Evolutionary conservation across 768 basidiomycete genomes (phyloP).

Genomic region (Russula earlei): DNA sequence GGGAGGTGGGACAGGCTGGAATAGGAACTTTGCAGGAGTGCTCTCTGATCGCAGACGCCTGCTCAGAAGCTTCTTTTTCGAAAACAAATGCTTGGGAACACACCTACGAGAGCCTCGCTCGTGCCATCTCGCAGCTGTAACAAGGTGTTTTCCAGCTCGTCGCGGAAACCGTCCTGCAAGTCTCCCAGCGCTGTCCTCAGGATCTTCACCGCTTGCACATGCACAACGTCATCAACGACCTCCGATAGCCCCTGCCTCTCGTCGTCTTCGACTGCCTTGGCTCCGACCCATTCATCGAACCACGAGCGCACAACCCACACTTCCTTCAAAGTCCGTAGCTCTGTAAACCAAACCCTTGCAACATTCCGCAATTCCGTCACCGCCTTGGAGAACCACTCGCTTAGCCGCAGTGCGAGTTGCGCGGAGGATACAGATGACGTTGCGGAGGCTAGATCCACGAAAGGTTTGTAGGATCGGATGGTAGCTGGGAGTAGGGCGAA

Average conservation of each 20-base stretch:
- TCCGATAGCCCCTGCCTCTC: slow-evolving; percentile 39
- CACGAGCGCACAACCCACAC: slow-evolving; percentile 63
- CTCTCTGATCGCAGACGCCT: slow-evolving; percentile 31
- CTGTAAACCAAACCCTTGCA: slow-evolving; percentile 47
- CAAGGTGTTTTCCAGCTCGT: slow-evolving; percentile 34
- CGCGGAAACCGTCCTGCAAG: slow-evolving; percentile 39
- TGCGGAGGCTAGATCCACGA: slow-evolving; percentile 60
- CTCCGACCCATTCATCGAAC: slow-evolving; percentile 36
- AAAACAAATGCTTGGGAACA: slow-evolving; percentile 17
- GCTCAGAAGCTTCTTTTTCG: background rate
- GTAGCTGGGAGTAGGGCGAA: slow-evolving; percentile 64
- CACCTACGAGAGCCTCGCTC: slow-evolving; percentile 24
- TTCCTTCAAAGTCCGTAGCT: slow-evolving; percentile 49
- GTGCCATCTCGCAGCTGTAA: slow-evolving; percentile 26
- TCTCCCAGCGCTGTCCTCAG: slow-evolving; percentile 44
- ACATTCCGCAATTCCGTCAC: slow-evolving; percentile 36
- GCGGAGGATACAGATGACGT: slow-evolving; percentile 41
- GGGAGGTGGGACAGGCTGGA: slow-evolving; percentile 42
- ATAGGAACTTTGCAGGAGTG: slow-evolving; percentile 47
- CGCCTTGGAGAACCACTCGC: slow-evolving; percentile 57
- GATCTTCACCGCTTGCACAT: slow-evolving; percentile 44
- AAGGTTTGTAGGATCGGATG: slow-evolving; percentile 76
- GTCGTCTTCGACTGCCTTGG: slow-evolving; percentile 32
- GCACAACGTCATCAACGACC: slow-evolving; percentile 46
- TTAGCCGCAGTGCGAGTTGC: slow-evolving; percentile 38